Base-by-base conservation (phyloP, 2,329 filamentous ascomycete genomes). In the Xylariaceae sp. region DNA sequence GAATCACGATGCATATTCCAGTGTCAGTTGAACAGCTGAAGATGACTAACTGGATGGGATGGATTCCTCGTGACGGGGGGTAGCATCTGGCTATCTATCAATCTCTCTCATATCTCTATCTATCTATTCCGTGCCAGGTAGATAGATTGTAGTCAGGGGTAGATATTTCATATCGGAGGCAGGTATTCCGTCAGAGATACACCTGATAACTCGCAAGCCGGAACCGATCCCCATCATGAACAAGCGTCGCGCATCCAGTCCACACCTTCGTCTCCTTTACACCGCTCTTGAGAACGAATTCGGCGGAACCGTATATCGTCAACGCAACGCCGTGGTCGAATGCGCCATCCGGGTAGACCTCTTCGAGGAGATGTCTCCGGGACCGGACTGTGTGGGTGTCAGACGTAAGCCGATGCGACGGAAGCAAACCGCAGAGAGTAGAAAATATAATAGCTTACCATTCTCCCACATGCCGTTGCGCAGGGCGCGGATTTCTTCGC, bases 311-410 rank as follows among this genome's bases (percentile, higher is more conserved):
- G 42, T 67, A 62, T 2, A 74, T 54, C 71, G 72, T 74, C 45
- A 72, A 71, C 67, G 78, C 77, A 47, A 68, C 65, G 54, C 47
- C 17, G 51, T 56, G 15, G 5, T 48, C 64, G 57, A 78, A 77
- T 3, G 61, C 61, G 0, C 69, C 17, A 18, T 18, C 76, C 15
- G 76, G 75, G 58, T 79, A 80, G 6, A 78, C 74, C 65, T 76
- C 76, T 35, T 65, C 65, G 30, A 78, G 71, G 1, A 65, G 73
- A 67, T 81, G 78, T 59, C 68, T 75, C 45, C 78, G 71, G 44
- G 71, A 69, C 57, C 68, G 65, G 17, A 79, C 73, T 17, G 13
- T 67, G 63, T 9, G 23, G 23, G 23, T 18, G 17, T 18, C 17
- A 18, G 17, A 18, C 23, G 23, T 30, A 30, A 30, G 23, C 23